Base-by-base conservation (phyloP, 495 filamentous ascomycete species). In the Xanthoparmelia taractica region DNA sequence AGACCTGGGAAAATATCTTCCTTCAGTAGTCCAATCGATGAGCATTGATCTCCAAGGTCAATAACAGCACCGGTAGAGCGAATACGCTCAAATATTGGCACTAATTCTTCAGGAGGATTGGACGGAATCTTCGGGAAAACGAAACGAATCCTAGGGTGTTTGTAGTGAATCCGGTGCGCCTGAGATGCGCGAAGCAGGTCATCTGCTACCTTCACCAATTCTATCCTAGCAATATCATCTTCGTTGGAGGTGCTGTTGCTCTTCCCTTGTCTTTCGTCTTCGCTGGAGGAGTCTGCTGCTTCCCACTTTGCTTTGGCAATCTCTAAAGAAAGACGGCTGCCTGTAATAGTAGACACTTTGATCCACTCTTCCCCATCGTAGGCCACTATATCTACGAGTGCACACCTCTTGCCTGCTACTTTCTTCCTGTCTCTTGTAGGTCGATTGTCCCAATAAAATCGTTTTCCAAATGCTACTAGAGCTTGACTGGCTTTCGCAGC, bases 291-390 rank as follows among this genome's bases (percentile, higher is more conserved):
- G 40, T 70, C 70, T 29, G 55, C 65, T 23, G 69, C 72, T 66
- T 84, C 82, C 81, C 83, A 85, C 10, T 82, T 82, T 55, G 81
- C 82, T 72, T 85, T 80, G n/a, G 84, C 84, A 69, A 86, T 80
- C 59, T 86, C 84, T 64, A 84, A 81, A 48, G 84, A 68, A 36
- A 87, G 71, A 58, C 84, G 78, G 47, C 70, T 77, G 63, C 82
- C 78, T 61, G 82, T 81, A 36, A 85, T 73, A 31, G 81, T 85
- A 56, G 80, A 84, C 2, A 86, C 81, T 66, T 85, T 87, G 65
- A 85, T 78, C 84, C 84, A 84, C 66, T 82, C 77, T 67, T 75
- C 73, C 57, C 81, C 81, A 69, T 81, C 76, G 69, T 79, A 75
- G 2, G 82, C 78, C 43, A 83, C 72, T 64, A 83, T 76, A 71